Conservation (phyloP, 1,139 yeast species). For the Torulaspora globosa region DNA sequence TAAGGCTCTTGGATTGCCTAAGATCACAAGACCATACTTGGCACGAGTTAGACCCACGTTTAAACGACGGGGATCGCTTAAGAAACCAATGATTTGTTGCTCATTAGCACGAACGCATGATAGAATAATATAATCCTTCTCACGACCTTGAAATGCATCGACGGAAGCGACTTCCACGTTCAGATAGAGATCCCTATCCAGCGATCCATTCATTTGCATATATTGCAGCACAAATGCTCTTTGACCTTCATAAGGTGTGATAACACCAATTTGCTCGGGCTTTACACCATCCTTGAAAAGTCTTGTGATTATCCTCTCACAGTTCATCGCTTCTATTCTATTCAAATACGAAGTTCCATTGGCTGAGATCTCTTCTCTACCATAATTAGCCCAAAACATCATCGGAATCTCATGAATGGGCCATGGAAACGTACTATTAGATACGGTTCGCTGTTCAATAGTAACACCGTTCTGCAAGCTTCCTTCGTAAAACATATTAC, state of each 20-base stretch:
- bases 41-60: conserved; percentile 94
- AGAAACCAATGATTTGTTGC: conserved; percentile 75
- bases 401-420: conserved; percentile 76
- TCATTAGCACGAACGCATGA: conserved; percentile 93
- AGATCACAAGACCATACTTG: conserved; percentile 71
- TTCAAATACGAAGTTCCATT: conserved; percentile 83
- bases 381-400: conserved; percentile 94
- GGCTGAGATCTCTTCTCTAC: conserved; percentile 81
- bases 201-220: conserved; percentile 68
- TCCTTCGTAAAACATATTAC: conserved; percentile 92
- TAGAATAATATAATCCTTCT: conserved; percentile 81
- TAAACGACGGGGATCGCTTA: conserved; percentile 83
- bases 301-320: conserved; percentile 72
- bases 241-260: conserved; percentile 95
- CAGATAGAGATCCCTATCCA: conserved; percentile 61
- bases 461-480: conserved; percentile 88
- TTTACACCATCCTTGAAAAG: conserved; percentile 75
- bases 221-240: conserved; percentile 76
- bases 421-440: conserved; percentile 75
- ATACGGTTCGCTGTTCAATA: conserved; percentile 58
- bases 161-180: conserved; percentile 88
- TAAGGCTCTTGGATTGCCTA: conserved; percentile 82
- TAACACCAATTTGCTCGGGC: conserved; percentile 83
- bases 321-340: conserved; percentile 86
- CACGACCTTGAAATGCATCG: conserved; percentile 96